Evolutionary conservation across 345 rosid species (phyloP).

Genomic region (Atalantia buxifolia): DNA sequence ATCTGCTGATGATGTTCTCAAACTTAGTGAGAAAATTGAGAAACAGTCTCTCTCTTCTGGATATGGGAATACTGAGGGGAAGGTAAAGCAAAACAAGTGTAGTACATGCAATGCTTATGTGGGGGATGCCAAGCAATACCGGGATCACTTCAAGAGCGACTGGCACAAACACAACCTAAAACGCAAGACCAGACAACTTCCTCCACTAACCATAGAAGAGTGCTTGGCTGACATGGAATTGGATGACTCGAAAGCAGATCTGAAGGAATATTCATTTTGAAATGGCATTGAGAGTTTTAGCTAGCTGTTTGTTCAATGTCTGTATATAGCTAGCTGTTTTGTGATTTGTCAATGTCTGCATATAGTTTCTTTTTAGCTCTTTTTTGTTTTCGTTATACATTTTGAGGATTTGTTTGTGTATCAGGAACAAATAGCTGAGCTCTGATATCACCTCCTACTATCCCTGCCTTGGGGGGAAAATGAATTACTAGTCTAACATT

Average conservation of each 20-base stretch:
- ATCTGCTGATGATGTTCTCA: slow-evolving; percentile 27
- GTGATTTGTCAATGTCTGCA: neutral
- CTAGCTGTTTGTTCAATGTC: neutral
- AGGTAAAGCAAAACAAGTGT: slow-evolving; percentile 70
- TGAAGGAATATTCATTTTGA: slow-evolving; percentile 95
- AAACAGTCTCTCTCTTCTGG: slow-evolving; percentile 48
- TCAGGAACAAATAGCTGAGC: neutral
- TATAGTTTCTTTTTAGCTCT: neutral
- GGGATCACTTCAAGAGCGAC: slow-evolving; percentile 90
- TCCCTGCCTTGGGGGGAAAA: neutral
- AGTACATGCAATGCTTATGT: slow-evolving; percentile 75
- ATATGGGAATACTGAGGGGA: slow-evolving; percentile 33
- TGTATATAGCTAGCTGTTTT: neutral
- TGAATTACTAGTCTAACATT: neutral
- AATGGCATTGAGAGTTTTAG: neutral
- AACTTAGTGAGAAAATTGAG: slow-evolving; percentile 52
- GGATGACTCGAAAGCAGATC: slow-evolving; percentile 62
- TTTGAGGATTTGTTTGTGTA: neutral
- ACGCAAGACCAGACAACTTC: slow-evolving; percentile 83
- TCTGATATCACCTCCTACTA: neutral
- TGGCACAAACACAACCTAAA: slow-evolving; percentile 97
- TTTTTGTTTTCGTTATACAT: neutral
- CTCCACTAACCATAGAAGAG: slow-evolving; percentile 77
- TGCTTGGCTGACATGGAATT: slow-evolving; percentile 69
- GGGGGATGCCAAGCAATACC: slow-evolving; percentile 76